Evolutionary conservation across 164 flowering plant genomes (phyloP), one percentile per base, ranked within the genome.

Genomic region (Stephania cephalantha): DNA sequence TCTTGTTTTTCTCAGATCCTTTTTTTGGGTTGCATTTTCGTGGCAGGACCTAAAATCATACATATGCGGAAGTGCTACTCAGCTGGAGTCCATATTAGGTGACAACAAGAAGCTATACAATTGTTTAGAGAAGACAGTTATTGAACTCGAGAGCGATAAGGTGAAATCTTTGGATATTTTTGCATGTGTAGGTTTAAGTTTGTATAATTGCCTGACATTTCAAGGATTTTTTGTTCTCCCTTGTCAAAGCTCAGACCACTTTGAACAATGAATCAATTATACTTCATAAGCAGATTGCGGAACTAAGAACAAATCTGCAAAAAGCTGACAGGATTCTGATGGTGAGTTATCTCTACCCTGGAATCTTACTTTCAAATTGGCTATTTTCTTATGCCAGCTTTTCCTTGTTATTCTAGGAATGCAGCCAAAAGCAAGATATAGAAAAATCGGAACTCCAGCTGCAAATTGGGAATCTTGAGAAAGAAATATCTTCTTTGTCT

Each of bases 71-170:
- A 78, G 44, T 72, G 73, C 80, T 46, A 48, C 46, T 31, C 81
- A 88, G 78, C 80, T 85, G 48, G 85, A 87, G 55, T 77, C 81
- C 30, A 66, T 86, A 52, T 53, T 79, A 7, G 46, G 75, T 73
- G 71, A 77, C 74, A 78, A 84, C 78, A 85, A 84, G 25, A 85
- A 81, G 76, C 73, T 87, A 48, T 72, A 78, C 46, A 46, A n/a
- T 74, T 73, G 67, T 78, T 58, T 88, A 84, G 82, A 48, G 74
- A 76, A 78, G 52, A 89, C 83, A 83, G 63, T 88, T 78, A 69
- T 64, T 77, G 86, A 85, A 78, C 81, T 90, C 75, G 93, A 89
- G 77, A 80, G 75, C 74, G 92, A 91, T 71, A 92, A 95, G 91
- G 99, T 91, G 58, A 15, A 74, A 4, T 70, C 72, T 7, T 61